A percentile compares a stretch with the other conserved stretches of the same genome.
These are phyloP conservation scores for Rhodotorula sp. DNA, from an alignment of 1,284 basidiomycete genomes.

Conservation along the genomic window DNA sequence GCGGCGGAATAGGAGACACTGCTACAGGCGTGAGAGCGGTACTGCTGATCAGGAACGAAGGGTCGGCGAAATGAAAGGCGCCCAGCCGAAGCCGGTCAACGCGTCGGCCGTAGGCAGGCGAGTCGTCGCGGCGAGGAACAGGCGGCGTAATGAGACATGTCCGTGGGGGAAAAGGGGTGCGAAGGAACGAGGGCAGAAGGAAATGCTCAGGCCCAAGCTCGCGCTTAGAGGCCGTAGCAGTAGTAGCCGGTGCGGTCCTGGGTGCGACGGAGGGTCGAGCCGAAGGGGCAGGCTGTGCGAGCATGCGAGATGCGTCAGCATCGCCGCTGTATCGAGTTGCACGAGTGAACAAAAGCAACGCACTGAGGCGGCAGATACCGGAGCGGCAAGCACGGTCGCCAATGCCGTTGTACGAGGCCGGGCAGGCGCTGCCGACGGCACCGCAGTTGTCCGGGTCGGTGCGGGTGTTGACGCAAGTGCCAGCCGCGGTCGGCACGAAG, in stretches of 20 bases:
- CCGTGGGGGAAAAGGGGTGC: not conserved
- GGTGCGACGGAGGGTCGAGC: slow-evolving; percentile 5
- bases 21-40: no score
- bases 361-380: slow-evolving; percentile 17
- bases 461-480: slow-evolving; percentile 3
- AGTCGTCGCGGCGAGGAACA: not conserved
- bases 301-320: not conserved
- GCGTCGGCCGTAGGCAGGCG: no score
- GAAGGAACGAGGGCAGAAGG: not conserved
- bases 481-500: not conserved
- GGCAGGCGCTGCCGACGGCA: slow-evolving; percentile 27
- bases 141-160: not conserved
- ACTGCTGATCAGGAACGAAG: no score
- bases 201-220: not conserved
- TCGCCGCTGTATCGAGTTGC: no score
- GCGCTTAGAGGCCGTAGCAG: slow-evolving; percentile 11
- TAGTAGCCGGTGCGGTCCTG: not conserved
- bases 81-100: no score
- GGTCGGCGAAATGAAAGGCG: no score
- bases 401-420: slow-evolving; percentile 32
- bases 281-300: slow-evolving; percentile 11
- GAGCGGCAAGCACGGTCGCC: slow-evolving; percentile 17
- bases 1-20: no score
- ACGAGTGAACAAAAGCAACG: not conserved
- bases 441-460: slow-evolving; percentile 18